Evolutionary conservation across 805 yeast species (phyloP).

Genomic region (Candida piceae): DNA sequence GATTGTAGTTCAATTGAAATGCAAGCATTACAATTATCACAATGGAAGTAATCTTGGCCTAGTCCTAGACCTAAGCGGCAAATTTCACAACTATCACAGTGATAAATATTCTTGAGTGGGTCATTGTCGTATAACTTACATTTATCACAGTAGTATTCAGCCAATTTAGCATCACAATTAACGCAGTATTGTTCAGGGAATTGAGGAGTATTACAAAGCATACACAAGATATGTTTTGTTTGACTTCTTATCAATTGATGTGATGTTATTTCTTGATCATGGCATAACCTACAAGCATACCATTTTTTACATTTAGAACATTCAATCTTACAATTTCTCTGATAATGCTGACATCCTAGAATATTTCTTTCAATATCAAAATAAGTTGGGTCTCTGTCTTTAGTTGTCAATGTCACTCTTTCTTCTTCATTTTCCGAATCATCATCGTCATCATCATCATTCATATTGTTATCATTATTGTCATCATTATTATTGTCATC

Average conservation of each 20-base stretch:
- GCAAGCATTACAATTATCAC: conserved; percentile 86
- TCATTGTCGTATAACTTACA: conserved; percentile 86
- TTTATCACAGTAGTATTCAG: conserved; percentile 68
- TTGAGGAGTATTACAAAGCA: conserved; percentile 75
- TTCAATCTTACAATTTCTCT: conserved; percentile 75
- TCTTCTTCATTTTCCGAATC: conserved; percentile 22
- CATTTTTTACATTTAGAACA: conserved; percentile 72
- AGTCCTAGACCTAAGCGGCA: conserved; percentile 87
- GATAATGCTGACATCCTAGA: conserved; percentile 81
- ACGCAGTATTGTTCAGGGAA: conserved; percentile 64
- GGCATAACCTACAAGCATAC: conserved; percentile 83
- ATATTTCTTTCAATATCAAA: conserved; percentile 38
- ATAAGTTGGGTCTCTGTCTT: conserved; percentile 46
- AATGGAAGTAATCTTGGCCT: conserved; percentile 87
- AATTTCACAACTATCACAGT: conserved; percentile 89
- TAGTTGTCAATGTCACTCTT: conserved; percentile 39
- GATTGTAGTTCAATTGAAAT: conserved; percentile 72
- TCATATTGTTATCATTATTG: conserved; percentile 1
- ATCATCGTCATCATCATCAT: conserved; percentile 14
- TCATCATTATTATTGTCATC: conserved; percentile 12
- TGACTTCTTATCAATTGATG: conserved; percentile 58
- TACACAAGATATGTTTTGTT: conserved; percentile 70
- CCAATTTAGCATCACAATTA: conserved; percentile 61
- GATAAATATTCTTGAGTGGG: conserved; percentile 73
- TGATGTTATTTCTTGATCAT: conserved; percentile 49